Evolutionary conservation across 2,329 filamentous ascomycete genomes (phyloP), one percentile per base, ranked within the genome.

Genomic region (Verticillium dahliae): DNA sequence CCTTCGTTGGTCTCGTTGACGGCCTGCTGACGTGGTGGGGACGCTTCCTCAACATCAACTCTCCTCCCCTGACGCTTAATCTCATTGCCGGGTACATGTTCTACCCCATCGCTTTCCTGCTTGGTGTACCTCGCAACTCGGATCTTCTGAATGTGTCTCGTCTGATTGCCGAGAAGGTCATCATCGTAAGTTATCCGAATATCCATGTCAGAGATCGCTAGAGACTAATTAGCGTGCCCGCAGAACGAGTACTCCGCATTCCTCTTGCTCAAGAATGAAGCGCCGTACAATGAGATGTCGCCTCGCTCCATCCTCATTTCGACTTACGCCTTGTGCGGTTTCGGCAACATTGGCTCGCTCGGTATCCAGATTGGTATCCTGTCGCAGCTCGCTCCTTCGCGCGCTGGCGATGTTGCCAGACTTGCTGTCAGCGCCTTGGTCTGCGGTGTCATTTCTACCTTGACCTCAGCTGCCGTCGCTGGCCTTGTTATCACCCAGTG

Each of bases 291-390:
- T 60, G 66, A 72, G 34, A 81, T 96, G 64, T 86, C 85, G 35
- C 78, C 84, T 15, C 90, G 92, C 60, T 91, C 91, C 31, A 82
- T 82, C 56, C 83, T 96, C 66, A 96, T 96, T 70, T 90, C 89
- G 56, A 96, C 91, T 58, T 96, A 96, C 71, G 90, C 90, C 22
- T 84, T 93, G 66, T 96, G 91, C 75, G 86, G 86, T 33, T 92
- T 92, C 72, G 92, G 91, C 65, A 96, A 96, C 78, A 89, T 96
- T 67, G 90, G 90, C 60, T 94, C 91, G 35, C 83, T 96, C 57
- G 92, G 92, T 72, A 94, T 92, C 61, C 92, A 96, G 76, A 95
- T 96, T 64, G 92, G 92, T 79, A 91, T 96, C 62, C 82, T 96
- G 59, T 85, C 89, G 4, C 91, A 96, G 76, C 85, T 96, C 63